Conservation (phyloP, 805 yeast species). For the Ogataea dorogensis region DNA sequence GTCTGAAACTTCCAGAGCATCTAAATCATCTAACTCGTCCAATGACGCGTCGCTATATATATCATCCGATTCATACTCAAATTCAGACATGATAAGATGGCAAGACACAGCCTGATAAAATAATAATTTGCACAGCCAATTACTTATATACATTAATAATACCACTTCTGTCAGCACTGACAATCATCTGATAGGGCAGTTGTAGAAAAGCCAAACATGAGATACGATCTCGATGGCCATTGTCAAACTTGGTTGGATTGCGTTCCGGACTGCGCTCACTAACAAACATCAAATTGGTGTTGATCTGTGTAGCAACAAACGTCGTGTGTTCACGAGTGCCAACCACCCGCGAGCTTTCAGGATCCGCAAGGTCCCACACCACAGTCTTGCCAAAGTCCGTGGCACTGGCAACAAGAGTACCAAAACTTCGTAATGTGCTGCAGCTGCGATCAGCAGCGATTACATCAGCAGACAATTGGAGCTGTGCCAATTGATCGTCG, state of each 20-base stretch:
- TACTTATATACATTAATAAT: conserved; percentile 54
- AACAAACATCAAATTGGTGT: conserved; percentile 40
- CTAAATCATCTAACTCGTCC: conserved; percentile 15
- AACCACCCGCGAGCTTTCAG: conserved; percentile 34
- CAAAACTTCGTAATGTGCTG: conserved; percentile 22
- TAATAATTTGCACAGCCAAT: conserved; percentile 9
- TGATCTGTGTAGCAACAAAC: conserved; percentile 36
- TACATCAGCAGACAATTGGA: conserved; percentile 12
- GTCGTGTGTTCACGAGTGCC: conserved; percentile 18
- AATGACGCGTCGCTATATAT: conserved; percentile 16
- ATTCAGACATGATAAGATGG: conserved; percentile 24
- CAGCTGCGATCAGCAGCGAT: conserved; percentile 25
- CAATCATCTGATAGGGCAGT: conserved; percentile 56
- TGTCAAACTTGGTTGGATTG: conserved; percentile 6
- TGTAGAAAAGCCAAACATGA: conserved; percentile 45
- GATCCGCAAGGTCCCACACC: conserved; percentile 39
- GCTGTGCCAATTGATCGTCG: conserved; percentile 24
- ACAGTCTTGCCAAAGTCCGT: conserved; percentile 27
- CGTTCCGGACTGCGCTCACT: conserved; percentile 34
- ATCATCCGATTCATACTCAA: conserved; percentile 27
- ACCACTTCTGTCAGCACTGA: conserved; percentile 70
- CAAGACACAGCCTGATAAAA: too few species aligned
- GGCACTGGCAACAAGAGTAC: conserved; percentile 16
- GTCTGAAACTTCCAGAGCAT: conserved; percentile 4
- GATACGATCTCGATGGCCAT: conserved; percentile 48